Base-by-base conservation (phyloP, 1,139 yeast genomes). In the Debaryomyces sp. region DNA sequence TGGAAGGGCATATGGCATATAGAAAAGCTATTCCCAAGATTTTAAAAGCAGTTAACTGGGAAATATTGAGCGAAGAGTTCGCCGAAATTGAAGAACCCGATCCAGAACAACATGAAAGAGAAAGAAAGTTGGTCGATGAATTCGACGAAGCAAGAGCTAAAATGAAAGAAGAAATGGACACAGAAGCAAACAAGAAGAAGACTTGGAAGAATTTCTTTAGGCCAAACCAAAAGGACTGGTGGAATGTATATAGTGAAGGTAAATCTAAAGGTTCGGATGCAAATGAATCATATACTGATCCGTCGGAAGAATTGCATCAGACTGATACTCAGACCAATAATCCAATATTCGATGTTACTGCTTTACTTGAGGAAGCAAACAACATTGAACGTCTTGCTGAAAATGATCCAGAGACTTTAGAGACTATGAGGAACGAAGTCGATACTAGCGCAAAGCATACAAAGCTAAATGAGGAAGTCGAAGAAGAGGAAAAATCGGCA, bases 1-100 rank as follows among this genome's bases (percentile, higher is more conserved):
- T 94, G 2, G 94, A 88, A 52, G 99, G 99, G 0, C 99, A 95
- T 69, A 90, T 95, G 97, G 89, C 89, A 5, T 95, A 95, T 67
- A 87, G 99, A 73, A 87, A 87, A 54, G 92, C 91, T 10, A 90
- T 95, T 77, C 99, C 99, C 1, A 82, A 81, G 57, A 76, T 95
- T 45, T 67, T 95, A 55, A 79, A 80, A 54, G 68, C 70, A 44
- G 63, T 89, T 39, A 91, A 89, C 8, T 89, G 96, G 85, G 88
- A 89, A 52, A 89, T 94, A 2, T 67, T 91, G 45, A 83, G 88
- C 55, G 99, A 94, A 54, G 96, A 92, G 63, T 94, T 95, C 64
- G 86, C 89, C 13, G 99, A 95, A 67, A 92, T 95, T 55, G 98
- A 92, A 62, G 97, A 94, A 60, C 96, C 97, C 0, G 97, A 94